Evolutionary conservation across 768 basidiomycete species (phyloP), one percentile per base, ranked within the genome.

Genomic region (Exidia glandulosa): DNA sequence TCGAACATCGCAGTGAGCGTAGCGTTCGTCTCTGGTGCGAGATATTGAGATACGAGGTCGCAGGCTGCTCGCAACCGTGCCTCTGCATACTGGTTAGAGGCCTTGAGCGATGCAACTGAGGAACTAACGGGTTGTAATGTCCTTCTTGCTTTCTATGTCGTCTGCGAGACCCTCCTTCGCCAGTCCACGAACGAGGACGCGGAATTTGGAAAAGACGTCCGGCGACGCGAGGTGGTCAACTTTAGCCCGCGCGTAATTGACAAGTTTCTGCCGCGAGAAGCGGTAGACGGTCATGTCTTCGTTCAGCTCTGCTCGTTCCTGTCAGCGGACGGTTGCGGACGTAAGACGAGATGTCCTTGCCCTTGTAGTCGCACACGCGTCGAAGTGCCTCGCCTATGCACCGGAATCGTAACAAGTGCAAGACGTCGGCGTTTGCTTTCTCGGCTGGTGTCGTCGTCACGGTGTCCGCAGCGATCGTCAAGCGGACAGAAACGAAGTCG

Each of bases 91-190:
- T 54, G 66, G 58, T 59, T 58, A 63, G 48, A 52, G 64, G 10
- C 29, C 47, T 3, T 41, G 31, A 27, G 41, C 52, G 16, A 36
- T 27, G 23, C 33, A 36, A 52, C 36, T 60, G 50, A 65, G 47
- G 1, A 32, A 76, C 82, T 62, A 67, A 90, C 92, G 65, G 68
- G 81, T 71, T 10, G 90, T 72, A n/a, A 92, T 71, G 3, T 75
- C 73, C 60, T 86, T 86, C 64, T 85, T 79, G 0, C 79, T 84
- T 60, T 88, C 41, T 19, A 23, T 14, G 16, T 14, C 87, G 32
- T 88, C 87, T 79, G 89, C 82, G 7, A 95, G 72, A 0, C 86
- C 92, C 64, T 93, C 87, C 63, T 84, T 87, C 2, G 88, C 88
- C 34, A 94, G 74, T 45, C 71, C 76, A 25, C 91, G 81, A 25